phyloP scores from a whole-genome alignment of 2,329 filamentous ascomycete species.

The Colletotrichum limetticola region DNA sequence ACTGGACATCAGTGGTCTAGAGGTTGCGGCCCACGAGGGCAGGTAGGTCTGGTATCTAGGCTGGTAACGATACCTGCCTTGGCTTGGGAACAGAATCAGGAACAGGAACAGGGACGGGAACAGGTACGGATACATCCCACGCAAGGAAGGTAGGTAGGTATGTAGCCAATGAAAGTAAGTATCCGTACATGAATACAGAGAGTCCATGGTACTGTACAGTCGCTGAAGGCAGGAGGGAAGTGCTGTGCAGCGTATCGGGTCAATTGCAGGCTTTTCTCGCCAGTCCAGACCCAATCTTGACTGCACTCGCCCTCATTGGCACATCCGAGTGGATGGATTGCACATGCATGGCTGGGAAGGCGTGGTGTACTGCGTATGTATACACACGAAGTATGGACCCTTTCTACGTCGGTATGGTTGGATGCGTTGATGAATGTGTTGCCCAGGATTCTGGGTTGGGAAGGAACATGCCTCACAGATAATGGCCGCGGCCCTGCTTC shows the following conservation, averaged over 20 bases:
- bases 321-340: slow-evolving; percentile 3
- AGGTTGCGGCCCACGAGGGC: background rate
- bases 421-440: background rate
- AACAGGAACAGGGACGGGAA: background rate
- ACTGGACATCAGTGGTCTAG: background rate
- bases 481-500: background rate
- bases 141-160: background rate
- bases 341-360: background rate
- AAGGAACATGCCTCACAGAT: background rate
- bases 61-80: background rate
- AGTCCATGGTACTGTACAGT: background rate
- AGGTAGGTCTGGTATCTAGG: background rate
- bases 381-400: background rate
- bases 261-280: slow-evolving; percentile 1
- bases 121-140: background rate
- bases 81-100: background rate
- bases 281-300: background rate
- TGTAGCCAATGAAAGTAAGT: no score
- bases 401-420: background rate
- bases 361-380: background rate
- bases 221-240: background rate
- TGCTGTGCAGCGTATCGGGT: slow-evolving; percentile 4
- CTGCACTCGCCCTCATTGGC: background rate
- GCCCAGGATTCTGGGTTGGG: background rate
- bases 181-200: no score